A percentile compares a stretch with the other conserved stretches of the same genome.
Evolutionary conservation across 108 stramenopile species (phyloP).

Genomic region (Cyclotella sp.): DNA sequence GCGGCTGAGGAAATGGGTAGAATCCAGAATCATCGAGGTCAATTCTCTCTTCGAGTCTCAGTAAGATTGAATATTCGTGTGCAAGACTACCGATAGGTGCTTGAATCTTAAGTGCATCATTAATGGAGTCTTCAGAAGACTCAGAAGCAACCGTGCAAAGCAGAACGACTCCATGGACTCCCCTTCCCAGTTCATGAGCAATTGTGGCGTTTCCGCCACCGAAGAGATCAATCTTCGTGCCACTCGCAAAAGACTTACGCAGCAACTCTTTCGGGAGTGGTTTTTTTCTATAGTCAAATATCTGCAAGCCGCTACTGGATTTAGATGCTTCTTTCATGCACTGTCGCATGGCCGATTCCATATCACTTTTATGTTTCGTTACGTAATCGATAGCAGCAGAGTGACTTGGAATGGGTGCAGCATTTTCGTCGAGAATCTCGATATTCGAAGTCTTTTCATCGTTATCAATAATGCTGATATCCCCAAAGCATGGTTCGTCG

Average conservation of each 20-base stretch:
- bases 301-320: conserved; percentile 16
- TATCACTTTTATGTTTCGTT: conserved; percentile 29
- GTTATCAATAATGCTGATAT: conserved; percentile 47
- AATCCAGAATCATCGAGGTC: conserved; percentile 23
- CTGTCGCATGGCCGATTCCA: conserved; percentile 41
- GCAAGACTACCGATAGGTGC: conserved; percentile 73
- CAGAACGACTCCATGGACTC: conserved; percentile 75
- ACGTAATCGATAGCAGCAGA: conserved; percentile 35
- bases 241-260: conserved; percentile 45
- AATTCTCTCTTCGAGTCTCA: conserved; percentile 56
- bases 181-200: conserved; percentile 73
- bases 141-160: conserved; percentile 37
- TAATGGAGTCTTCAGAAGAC: conserved; percentile 22
- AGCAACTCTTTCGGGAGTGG: conserved; percentile 43
- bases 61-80: conserved; percentile 67
- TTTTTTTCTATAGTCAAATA: conserved; percentile 40
- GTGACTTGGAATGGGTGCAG: neutral
- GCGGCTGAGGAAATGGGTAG: conserved; percentile 65
- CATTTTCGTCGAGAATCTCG: conserved; percentile 33
- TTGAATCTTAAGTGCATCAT: conserved; percentile 81
- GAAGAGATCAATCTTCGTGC: conserved; percentile 50
- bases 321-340: conserved; percentile 42
- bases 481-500: conserved; percentile 41
- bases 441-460: conserved; percentile 37
- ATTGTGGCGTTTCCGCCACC: conserved; percentile 56